Base-by-base conservation (phyloP, 78 protist genomes). In the Dictyostelium purpureum region DNA sequence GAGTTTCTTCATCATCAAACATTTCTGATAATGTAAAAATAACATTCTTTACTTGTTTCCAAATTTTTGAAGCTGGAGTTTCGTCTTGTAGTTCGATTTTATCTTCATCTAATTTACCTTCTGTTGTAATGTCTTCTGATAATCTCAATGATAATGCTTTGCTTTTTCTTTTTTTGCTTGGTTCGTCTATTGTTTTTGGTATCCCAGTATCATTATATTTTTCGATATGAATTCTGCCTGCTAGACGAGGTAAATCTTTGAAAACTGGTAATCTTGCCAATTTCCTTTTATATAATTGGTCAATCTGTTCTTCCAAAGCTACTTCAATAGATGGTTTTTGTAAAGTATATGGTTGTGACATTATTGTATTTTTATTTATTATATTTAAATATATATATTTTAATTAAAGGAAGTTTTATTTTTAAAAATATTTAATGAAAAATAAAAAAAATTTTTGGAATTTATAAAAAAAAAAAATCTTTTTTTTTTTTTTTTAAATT, bases 211-310 rank as follows among this genome's bases (percentile, higher is more conserved):
- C 49, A 16, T 3, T 16, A 52, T 12, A 24, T 42, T 35, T 51
- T 54, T 65, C 78, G 2, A 81, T 81, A 4, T 38, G 7, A 43
- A 81, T 81, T 52, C 89, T 65, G 24, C 89, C 78, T 26, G 89
- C 89, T 7, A 81, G 61, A 47, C 89, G 52, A 16, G 89, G 89
- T 81, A 81, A 56, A 81, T 81, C 89, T 69, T 81, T 81, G 67
- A n/a, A 81, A 51, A 81, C 78, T n/a, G 89, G 89, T 59, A 79
- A n/a, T 45, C 9, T 59, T 16, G 14, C 26, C 40, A 78, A 59
- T 9, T 16, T 18, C 19, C 42, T 78, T 63, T 63, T 19, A 63
- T 33, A 63, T 38, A 69, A 38, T 40, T 69, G 24, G 33, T 40
- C 54, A 40, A 69, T 42, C 40, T 35, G 52, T 40, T 35, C n/a